Evolutionary conservation across 164 flowering plant species (phyloP).

Genomic region (Euptelea pleiosperma): DNA sequence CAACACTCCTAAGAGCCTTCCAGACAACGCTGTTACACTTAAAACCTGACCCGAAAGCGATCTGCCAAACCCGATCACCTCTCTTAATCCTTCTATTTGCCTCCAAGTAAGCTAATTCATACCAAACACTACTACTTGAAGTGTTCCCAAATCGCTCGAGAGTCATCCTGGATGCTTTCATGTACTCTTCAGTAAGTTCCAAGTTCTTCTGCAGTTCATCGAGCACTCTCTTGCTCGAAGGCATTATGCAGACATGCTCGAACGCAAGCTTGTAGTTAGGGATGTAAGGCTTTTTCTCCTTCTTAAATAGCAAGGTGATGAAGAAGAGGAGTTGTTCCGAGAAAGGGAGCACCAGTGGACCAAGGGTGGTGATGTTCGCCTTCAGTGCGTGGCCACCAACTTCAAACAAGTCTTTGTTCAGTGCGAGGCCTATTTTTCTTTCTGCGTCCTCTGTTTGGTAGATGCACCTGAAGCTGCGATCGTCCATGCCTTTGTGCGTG

Average conservation of each 20-base stretch:
- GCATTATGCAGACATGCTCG: conserved; percentile 62
- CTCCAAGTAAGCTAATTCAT: conserved; percentile 65
- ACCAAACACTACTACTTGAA: conserved; percentile 76
- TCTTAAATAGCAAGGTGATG: conserved; percentile 22
- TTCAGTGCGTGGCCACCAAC: conserved; percentile 62
- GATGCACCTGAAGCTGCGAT: conserved; percentile 43
- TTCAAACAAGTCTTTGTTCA: conserved; percentile 49
- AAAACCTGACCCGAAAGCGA: conserved; percentile 67
- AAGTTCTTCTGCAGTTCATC: conserved; percentile 55
- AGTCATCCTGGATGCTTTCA: conserved; percentile 66
- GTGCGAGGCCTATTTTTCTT: conserved; percentile 43
- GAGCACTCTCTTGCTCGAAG: conserved; percentile 49
- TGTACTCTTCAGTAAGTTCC: conserved; percentile 51
- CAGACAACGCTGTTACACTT: conserved; percentile 69
- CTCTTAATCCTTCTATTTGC: conserved; percentile 36
- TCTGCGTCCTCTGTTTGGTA: conserved; percentile 41
- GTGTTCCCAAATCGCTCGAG: conserved; percentile 69
- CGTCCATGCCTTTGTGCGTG: conserved; percentile 59
- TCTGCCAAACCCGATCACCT: conserved; percentile 64
- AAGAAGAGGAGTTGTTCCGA: conserved; percentile 55
- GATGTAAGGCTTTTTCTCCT: conserved; percentile 45
- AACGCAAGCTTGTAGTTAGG: conserved; percentile 64
- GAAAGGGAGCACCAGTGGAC: conserved; percentile 57
- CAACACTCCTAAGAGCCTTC: conserved; percentile 44
- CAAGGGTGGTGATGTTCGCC: conserved; percentile 55